Evolutionary conservation across 2,329 filamentous ascomycete genomes (phyloP).

Genomic region (Penicillium brevicompactum): DNA sequence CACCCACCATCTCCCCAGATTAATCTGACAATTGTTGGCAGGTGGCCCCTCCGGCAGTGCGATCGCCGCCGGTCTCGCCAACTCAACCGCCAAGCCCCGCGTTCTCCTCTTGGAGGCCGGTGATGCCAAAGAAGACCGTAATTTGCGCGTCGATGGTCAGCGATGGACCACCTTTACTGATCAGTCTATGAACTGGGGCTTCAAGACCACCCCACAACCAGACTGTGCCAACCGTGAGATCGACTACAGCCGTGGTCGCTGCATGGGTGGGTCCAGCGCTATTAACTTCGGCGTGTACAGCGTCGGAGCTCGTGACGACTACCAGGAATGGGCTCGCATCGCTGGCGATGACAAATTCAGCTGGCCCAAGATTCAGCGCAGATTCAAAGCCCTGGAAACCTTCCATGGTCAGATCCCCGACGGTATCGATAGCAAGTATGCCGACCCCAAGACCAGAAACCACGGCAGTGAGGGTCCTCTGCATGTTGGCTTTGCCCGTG

Average conservation of each 20-base stretch:
- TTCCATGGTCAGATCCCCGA: conserved; percentile 12
- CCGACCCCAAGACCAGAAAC: conserved; percentile 9
- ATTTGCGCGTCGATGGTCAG: conserved; percentile 53
- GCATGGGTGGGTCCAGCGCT: conserved; percentile 21
- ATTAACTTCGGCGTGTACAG: conserved; percentile 26
- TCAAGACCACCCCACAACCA: conserved; percentile 51
- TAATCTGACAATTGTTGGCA: background rate
- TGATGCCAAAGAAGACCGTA: conserved; percentile 48
- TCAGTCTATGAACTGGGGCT: conserved; percentile 55
- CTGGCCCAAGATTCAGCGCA: conserved; percentile 17
- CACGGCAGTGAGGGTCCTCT: conserved; percentile 17
- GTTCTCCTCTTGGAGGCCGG: conserved; percentile 65
- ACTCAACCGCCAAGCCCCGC: conserved; percentile 48
- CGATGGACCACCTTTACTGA: conserved; percentile 55
- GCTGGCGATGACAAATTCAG: conserved; percentile 17
- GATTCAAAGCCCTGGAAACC: conserved; percentile 21
- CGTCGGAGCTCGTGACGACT: conserved; percentile 24
- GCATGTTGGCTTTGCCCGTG: conserved; percentile 19
- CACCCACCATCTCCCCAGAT: background rate
- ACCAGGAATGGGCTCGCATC: conserved; percentile 24
- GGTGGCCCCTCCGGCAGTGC: conserved; percentile 58
- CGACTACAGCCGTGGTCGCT: conserved; percentile 21
- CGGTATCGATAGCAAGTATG: conserved; percentile 15
- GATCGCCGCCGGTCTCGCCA: conserved; percentile 55
- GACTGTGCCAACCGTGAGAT: conserved; percentile 32